Percentiles rank a stretch among this genome's conserved stretches.
Conservation (phyloP, 352 stramenopile genomes). For the Pythium biforme region DNA sequence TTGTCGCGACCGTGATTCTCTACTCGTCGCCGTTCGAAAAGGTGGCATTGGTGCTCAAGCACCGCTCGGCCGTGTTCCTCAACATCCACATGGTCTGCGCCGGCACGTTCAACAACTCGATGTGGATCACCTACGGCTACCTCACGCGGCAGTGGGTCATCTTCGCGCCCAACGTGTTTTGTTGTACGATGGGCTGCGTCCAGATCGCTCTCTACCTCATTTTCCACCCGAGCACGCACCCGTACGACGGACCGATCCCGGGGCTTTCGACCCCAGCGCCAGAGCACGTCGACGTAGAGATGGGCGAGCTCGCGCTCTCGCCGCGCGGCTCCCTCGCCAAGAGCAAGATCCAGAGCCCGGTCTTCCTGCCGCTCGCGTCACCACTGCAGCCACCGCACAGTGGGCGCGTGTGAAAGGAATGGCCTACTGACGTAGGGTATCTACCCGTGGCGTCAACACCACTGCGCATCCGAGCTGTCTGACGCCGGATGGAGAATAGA, state of each 20-base stretch:
- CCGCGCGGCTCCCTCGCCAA: neutral
- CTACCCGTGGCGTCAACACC: neutral
- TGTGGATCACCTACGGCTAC: constrained; percentile 49
- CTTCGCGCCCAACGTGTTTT: constrained; percentile 50
- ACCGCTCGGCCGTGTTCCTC: constrained; percentile 30
- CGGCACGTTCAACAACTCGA: constrained; percentile 43
- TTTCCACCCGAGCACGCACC: constrained; percentile 48
- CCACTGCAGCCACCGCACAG: constrained; percentile 5
- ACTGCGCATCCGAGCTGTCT: neutral
- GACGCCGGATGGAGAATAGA: neutral
- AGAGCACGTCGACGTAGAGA: constrained; percentile 1
- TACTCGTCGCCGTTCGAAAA: constrained; percentile 60
- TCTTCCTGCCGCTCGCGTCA: constrained; percentile 15
- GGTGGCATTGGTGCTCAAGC: constrained; percentile 10
- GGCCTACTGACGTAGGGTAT: neutral
- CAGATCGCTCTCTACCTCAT: constrained; percentile 45
- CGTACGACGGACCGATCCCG: constrained; percentile 22
- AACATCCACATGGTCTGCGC: constrained; percentile 48
- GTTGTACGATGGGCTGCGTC: constrained; percentile 30
- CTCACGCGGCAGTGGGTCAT: constrained; percentile 46
- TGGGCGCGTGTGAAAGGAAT: neutral
- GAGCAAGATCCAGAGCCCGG: neutral
- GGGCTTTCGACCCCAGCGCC: neutral
- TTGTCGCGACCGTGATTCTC: constrained; percentile 44
- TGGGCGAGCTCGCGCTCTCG: neutral